Evolutionary conservation across 2,329 filamentous ascomycete species (phyloP).

Genomic region (Botrytis fragariae): DNA sequence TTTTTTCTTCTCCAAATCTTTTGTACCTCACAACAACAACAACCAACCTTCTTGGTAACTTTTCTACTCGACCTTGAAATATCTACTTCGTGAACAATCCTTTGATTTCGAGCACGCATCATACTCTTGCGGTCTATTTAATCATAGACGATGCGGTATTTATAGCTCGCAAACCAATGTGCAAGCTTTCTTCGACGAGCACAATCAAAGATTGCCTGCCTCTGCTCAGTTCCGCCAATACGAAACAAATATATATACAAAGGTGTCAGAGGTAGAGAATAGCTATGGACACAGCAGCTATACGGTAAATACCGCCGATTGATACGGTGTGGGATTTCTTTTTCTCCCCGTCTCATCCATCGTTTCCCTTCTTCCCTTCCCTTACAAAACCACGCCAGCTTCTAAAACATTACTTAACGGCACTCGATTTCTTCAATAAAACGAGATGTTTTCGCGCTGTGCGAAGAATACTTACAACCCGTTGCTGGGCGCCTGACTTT

Average conservation of each 20-base stretch:
- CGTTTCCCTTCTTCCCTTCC: background rate
- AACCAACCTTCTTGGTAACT: background rate
- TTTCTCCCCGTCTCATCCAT: background rate
- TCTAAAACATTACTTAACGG: constrained; percentile 25
- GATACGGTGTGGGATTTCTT: background rate
- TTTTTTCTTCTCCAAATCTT: background rate
- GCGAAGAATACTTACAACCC: constrained; percentile 61
- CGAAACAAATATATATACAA: constrained; percentile 2
- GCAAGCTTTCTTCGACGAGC: background rate
- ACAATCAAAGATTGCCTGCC: background rate
- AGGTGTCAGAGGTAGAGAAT: background rate
- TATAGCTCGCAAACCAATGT: background rate
- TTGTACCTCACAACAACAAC: background rate
- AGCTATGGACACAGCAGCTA: background rate
- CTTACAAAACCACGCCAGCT: constrained; percentile 21
- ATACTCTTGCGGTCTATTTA: background rate
- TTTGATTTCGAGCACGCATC: background rate
- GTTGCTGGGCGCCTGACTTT: constrained; percentile 71
- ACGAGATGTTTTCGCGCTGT: constrained; percentile 66
- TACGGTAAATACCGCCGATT: background rate
- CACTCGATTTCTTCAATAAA: constrained; percentile 35
- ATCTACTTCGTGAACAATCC: background rate
- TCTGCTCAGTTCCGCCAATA: background rate
- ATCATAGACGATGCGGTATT: background rate
- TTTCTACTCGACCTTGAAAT: background rate